These are phyloP conservation scores for Solanum virginianum DNA, from an alignment of 257 asterid genomes.

Conservation along the genomic window DNA sequence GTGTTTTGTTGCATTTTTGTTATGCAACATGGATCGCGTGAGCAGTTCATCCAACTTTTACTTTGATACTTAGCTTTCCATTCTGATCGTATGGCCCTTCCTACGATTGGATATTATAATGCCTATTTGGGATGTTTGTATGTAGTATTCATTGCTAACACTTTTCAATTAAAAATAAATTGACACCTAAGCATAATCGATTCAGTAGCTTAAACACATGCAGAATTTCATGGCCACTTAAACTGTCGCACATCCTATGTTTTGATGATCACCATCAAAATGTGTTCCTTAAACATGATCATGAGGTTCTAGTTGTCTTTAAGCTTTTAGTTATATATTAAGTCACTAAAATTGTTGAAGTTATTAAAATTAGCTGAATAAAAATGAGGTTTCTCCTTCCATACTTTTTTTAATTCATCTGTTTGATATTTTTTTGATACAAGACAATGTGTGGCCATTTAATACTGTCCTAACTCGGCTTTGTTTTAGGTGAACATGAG, in stretches of 20 bases:
- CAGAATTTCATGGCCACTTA: neutral
- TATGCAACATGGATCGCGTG: conserved; percentile 99
- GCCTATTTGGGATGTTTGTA: neutral
- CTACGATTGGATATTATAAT: neutral
- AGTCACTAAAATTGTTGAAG: neutral
- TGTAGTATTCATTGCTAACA: neutral
- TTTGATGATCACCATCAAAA: neutral
- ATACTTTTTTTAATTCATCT: neutral
- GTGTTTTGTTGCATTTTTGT: conserved; percentile 78
- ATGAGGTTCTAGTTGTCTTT: neutral
- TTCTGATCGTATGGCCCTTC: neutral
- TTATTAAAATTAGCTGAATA: neutral
- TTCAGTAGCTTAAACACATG: neutral
- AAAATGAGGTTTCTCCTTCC: neutral
- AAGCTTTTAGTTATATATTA: neutral
- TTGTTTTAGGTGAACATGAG: conserved; percentile 90
- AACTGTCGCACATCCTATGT: neutral
- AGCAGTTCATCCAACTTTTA: conserved; percentile 11
- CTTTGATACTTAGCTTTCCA: neutral
- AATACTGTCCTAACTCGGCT: neutral
- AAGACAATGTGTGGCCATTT: neutral
- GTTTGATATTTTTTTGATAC: neutral
- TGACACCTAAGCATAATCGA: neutral
- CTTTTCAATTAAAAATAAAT: neutral
- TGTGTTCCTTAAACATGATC: neutral